Base-by-base conservation (phyloP, 2,329 filamentous ascomycete species). In the Hortaea sp. region DNA sequence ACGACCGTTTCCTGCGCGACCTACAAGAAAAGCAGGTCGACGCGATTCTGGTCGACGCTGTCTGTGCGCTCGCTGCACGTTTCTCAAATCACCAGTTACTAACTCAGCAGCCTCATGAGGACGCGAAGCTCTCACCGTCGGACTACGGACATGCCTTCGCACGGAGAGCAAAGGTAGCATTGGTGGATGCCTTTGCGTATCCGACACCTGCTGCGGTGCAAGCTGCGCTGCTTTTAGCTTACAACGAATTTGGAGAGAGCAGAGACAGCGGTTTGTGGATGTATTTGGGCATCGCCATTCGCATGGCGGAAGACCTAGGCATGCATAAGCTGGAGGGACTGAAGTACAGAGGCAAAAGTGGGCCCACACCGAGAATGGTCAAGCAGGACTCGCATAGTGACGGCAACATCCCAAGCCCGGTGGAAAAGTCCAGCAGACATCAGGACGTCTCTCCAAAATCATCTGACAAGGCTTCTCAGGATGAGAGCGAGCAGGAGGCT, bases 221-320 rank as follows among this genome's bases (percentile, higher is more conserved):
- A 57, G 86, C 88, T 0, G 88, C 84, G 42, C 67, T 94, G 7
- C 69, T 95, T 29, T 78, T 95, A 66, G 88, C 87, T 0, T 94
- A 94, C 59, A 87, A 94, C 54, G 84, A 89, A 39, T 94, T 95
- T 55, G 88, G 88, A 1, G 85, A 85, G 7, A 86, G 87, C 53
- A 85, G 89, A 56, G 88, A 94, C 59, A 94, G 87, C 62, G 86
- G 87, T 0, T 66, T 95, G 5, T 95, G 88, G 88, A 94, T 94
- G 87, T 94, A 94, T 60, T 72, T 94, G 1, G 88, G 88, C 0
- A 82, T 90, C 43, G 83, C 88, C 0, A 94, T 94, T 49, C 81
- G 88, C 4, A 85, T 88, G 79, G 83, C 83, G 0, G 78, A 86
- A 49, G 84, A 88, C 58, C 66, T 94, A 7, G 88, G 88, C 0